Conservation (phyloP, 805 yeast species). For the Yarrowia hollandica region DNA sequence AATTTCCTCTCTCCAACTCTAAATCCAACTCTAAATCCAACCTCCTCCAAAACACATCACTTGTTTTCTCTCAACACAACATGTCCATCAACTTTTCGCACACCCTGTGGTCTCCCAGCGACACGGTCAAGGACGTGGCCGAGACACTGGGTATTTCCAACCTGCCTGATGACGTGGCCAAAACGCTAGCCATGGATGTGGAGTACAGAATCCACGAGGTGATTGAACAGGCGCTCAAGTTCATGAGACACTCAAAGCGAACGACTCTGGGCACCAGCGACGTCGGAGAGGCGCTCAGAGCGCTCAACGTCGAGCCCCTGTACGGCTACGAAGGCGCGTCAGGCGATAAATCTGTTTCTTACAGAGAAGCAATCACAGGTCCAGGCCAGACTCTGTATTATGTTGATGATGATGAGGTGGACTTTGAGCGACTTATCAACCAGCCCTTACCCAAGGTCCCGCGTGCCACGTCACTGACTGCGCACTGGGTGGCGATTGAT, state of each 20-base stretch:
- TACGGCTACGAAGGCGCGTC: conserved; percentile 72
- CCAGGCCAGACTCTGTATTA: conserved; percentile 93
- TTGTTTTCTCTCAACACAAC: not conserved
- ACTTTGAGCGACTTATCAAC: conserved; percentile 88
- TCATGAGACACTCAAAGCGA: conserved; percentile 91
- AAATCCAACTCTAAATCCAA: not conserved
- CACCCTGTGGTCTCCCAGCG: conserved; percentile 96
- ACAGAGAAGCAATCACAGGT: conserved; percentile 80
- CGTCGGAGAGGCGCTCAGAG: conserved; percentile 75
- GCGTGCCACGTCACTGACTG: conserved; percentile 85
- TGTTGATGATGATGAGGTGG: conserved; percentile 87
- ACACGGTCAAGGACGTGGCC: conserved; percentile 94
- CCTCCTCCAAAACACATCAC: not conserved
- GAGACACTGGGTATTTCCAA: conserved; percentile 77
- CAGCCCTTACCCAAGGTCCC: conserved; percentile 96
- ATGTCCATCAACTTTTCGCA: conserved; percentile 55
- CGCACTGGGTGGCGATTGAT: conserved; percentile 93
- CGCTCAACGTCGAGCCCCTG: conserved; percentile 90
- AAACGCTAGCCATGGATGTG: conserved; percentile 97
- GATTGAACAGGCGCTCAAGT: conserved; percentile 91
- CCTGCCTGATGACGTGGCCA: conserved; percentile 88
- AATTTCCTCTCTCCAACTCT: no score
- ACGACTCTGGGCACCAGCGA: conserved; percentile 78
- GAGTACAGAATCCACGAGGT: conserved; percentile 96
- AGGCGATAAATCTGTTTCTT: conserved; percentile 42